These are phyloP conservation scores for Gonapodya sp. DNA, from an alignment of 192 early-diverging fungal species.

Conservation along the genomic window DNA sequence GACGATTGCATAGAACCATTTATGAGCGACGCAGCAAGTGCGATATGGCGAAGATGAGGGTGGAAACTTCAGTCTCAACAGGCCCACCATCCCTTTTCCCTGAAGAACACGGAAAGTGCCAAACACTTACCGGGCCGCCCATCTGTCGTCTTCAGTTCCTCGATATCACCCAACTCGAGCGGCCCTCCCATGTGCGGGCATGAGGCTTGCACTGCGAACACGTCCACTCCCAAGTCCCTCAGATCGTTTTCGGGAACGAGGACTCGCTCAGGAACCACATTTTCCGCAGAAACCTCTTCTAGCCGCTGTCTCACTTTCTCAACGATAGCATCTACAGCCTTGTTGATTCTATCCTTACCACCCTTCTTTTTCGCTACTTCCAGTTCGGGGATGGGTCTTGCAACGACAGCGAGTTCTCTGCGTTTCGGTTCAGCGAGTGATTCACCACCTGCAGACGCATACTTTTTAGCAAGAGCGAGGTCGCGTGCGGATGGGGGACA, in stretches of 20 bases:
- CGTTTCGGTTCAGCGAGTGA: background rate
- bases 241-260: background rate
- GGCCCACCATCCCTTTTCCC: background rate
- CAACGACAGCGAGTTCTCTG: background rate
- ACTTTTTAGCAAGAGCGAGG: background rate
- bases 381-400: background rate
- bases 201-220: background rate
- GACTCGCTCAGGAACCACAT: background rate
- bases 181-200: slow-evolving; percentile 5
- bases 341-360: background rate
- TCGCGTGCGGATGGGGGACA: background rate
- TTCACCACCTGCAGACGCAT: background rate
- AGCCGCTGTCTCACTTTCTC: background rate
- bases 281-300: background rate
- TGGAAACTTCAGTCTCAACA: no score
- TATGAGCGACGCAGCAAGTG: no score
- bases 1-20: no score
- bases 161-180: background rate
- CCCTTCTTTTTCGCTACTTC: background rate
- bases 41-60: no score
- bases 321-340: background rate
- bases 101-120: no score
- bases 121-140: background rate
- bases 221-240: background rate
- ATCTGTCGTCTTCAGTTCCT: background rate